phyloP scores from a whole-genome alignment of 441 rosid genomes.

The Syzygium syzygioides region DNA sequence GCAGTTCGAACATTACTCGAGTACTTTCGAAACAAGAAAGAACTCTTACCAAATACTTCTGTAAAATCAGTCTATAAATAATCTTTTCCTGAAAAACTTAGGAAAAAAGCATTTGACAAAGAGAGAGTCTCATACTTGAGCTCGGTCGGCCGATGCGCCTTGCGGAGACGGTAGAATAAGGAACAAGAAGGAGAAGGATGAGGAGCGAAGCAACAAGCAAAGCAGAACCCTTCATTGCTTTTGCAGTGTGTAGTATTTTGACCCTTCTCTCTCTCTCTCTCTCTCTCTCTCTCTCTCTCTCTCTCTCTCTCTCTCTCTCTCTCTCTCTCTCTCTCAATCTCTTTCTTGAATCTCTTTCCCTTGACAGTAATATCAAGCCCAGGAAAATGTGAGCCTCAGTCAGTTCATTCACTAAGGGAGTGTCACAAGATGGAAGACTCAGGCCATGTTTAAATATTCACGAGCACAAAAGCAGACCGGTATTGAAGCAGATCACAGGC shows the following conservation, averaged over 20 bases:
- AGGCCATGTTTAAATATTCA: constrained; percentile 5
- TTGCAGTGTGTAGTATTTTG: neutral
- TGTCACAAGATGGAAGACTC: neutral
- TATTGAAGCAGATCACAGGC: constrained; percentile 69
- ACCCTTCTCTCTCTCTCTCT: neutral
- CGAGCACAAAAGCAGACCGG: neutral
- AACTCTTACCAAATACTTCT: neutral
- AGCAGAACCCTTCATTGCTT: constrained; percentile 29
- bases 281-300: neutral
- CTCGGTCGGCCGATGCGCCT: constrained; percentile 27
- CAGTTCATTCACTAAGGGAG: neutral
- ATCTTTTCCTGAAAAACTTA: neutral
- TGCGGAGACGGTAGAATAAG: constrained; percentile 12
- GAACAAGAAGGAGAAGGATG: constrained; percentile 16
- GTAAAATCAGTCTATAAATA: neutral
- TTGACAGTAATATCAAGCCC: neutral
- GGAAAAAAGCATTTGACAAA: neutral
- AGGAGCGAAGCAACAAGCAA: constrained; percentile 11
- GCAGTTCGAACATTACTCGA: neutral
- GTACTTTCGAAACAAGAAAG: neutral
- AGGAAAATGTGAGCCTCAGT: neutral
- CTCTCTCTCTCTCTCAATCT: neutral
- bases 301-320: neutral
- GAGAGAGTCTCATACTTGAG: constrained; percentile 18
- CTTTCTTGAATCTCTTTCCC: neutral